These are phyloP conservation scores for Trichoderma gamsii DNA, from an alignment of 495 filamentous ascomycete genomes.

Conservation along the genomic window DNA sequence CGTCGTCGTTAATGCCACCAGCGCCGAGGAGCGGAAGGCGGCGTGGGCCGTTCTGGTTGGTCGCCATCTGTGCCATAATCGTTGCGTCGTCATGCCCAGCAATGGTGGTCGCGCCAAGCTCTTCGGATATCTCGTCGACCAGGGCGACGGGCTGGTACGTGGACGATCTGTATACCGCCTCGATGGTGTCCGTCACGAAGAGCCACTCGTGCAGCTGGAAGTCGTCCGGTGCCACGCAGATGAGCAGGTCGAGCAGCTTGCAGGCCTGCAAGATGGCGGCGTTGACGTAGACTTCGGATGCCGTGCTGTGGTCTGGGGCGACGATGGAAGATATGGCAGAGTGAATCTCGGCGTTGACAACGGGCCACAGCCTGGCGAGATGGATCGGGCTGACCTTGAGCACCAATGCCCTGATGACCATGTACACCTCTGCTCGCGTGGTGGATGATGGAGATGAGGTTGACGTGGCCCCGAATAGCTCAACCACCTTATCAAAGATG, in stretches of 20 bases:
- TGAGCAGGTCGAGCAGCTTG: conserved; percentile 79
- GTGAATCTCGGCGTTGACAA: conserved; percentile 81
- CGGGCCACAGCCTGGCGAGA: conserved; percentile 79
- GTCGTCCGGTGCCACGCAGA: conserved; percentile 85
- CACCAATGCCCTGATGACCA: conserved; percentile 75
- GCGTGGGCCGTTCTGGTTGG: conserved; percentile 20
- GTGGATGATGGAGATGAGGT: conserved; percentile 88
- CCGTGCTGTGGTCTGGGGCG: conserved; percentile 53
- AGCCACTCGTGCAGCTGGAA: conserved; percentile 96
- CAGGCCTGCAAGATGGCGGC: conserved; percentile 77
- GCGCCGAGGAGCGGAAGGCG: conserved; percentile 44
- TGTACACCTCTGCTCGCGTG: conserved; percentile 77
- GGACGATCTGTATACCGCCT: conserved; percentile 84
- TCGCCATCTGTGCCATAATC: conserved; percentile 19
- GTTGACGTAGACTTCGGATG: conserved; percentile 67
- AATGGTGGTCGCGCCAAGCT: conserved; percentile 46
- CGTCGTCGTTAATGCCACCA: conserved; percentile 44
- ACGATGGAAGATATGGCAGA: conserved; percentile 72
- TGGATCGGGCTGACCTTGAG: conserved; percentile 71
- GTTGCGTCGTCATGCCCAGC: conserved; percentile 14
- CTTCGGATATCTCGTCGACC: conserved; percentile 79
- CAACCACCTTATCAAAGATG: conserved; percentile 77
- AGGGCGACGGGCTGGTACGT: conserved; percentile 67
- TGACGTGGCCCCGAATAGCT: conserved; percentile 77
- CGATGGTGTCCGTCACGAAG: conserved; percentile 93